Conservation (phyloP, 176 grass and related monocot genomes). For the Puya raimondii region DNA sequence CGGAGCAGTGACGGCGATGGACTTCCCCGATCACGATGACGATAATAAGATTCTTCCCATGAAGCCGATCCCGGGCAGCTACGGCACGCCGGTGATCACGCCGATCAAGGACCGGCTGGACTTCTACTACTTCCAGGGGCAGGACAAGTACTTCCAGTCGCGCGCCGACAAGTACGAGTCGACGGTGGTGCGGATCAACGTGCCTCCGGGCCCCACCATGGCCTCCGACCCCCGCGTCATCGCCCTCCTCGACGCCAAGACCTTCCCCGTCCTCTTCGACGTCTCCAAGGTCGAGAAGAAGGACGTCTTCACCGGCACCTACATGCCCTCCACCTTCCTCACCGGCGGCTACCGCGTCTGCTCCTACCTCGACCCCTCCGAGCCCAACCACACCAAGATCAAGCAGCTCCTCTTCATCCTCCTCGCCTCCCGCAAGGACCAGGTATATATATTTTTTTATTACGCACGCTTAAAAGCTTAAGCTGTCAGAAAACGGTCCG, state of each 20-base stretch:
- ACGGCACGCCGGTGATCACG: conserved; percentile 36
- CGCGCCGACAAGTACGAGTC: conserved; percentile 42
- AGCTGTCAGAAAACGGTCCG: no score
- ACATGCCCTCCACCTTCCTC: conserved; percentile 56
- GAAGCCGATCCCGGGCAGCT: conserved; percentile 32
- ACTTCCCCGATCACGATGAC: background rate
- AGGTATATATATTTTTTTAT: no score
- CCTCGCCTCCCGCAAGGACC: conserved; percentile 48
- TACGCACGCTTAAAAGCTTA: no score
- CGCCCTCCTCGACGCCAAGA: conserved; percentile 57
- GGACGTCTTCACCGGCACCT: conserved; percentile 57
- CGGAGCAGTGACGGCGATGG: background rate
- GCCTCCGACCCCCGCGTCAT: conserved; percentile 47
- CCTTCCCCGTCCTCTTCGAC: conserved; percentile 68
- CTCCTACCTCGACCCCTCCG: conserved; percentile 67
- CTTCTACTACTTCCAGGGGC: conserved; percentile 66
- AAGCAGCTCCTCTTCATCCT: conserved; percentile 54
- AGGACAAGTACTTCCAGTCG: conserved; percentile 65
- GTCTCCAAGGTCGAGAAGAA: conserved; percentile 64
- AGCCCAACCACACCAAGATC: conserved; percentile 49
- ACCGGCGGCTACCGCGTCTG: conserved; percentile 60
- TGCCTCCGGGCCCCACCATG: conserved; percentile 50
- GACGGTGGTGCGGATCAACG: conserved; percentile 58
- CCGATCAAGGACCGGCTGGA: conserved; percentile 50
- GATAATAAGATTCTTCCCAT: background rate